Evolutionary conservation across 2,329 filamentous ascomycete genomes (phyloP), one percentile per base, ranked within the genome.

Genomic region (Fragosphaeria purpurea): DNA sequence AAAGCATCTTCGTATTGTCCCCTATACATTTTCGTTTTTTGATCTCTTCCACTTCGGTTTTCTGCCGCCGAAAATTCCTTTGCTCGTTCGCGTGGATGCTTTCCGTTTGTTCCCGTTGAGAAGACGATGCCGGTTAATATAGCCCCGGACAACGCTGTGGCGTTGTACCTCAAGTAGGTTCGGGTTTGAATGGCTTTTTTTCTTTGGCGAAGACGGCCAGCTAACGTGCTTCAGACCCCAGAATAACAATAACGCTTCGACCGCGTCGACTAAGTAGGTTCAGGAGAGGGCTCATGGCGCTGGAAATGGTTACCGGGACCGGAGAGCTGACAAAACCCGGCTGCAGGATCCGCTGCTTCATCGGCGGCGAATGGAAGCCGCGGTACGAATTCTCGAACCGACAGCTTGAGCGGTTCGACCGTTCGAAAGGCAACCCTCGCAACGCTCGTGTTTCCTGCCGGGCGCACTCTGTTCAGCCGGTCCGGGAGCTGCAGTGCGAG

Each of bases 321-420:
- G 22, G 32, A 41, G 12, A 32, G 33, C 47, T 50, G n/a, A 50
- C 39, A 34, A 7, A 38, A 22, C 22, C 22, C 35, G 11, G 11
- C 22, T 31, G 31, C 41, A 62, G 61, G 33, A 62, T 68, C 50
- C 61, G 56, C 12, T 68, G 66, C 53, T 46, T 49, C 30, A 41
- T 56, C 6, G 63, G 60, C 6, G 59, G 59, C 32, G 57, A 67
- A 50, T 67, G 60, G 61, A 61, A 58, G 38, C 41, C 53, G 2
- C 52, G 52, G 6, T 47, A 48, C 5, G 50, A 61, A 4, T 68
- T 63, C 53, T 66, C 65, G 7, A 56, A 60, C 5, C 62, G 53
- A 2, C 60, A 65, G 50, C 57, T 66, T 0, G 46, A 52, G 4
- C 62, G 60, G 30, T 67, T 59, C 52, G 30, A 52, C 6, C 53